phyloP scores from a whole-genome alignment of 2,329 filamentous ascomycete genomes.

The Diaporthe helianthi region DNA sequence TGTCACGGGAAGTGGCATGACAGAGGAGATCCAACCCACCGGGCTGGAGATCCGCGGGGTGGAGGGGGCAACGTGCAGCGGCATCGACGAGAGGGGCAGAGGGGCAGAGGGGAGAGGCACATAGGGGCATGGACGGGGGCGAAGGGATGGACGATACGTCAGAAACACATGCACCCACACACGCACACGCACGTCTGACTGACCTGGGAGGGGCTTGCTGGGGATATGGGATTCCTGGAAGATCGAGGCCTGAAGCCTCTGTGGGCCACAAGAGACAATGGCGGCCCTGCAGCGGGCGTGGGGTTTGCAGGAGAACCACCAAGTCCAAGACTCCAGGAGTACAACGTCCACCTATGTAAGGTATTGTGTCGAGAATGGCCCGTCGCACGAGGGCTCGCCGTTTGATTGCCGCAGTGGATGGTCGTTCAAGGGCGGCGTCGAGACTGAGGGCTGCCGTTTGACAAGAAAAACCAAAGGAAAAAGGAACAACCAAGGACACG shows the following conservation, averaged over 20 bases:
- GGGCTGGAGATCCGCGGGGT: constrained; percentile 26
- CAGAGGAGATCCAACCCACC: constrained; percentile 22
- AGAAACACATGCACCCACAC: background rate
- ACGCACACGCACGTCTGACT: constrained; percentile 11
- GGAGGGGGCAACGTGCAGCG: constrained; percentile 7
- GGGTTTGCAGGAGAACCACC: constrained; percentile 20
- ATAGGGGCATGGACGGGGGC: constrained; percentile 1
- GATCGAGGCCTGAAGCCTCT: background rate
- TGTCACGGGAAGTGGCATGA: constrained; percentile 30
- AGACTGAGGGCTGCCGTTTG: constrained; percentile 19
- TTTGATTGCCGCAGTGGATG: constrained; percentile 23
- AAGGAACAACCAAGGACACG: background rate
- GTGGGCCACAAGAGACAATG: constrained; percentile 27
- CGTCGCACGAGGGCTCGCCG: constrained; percentile 25
- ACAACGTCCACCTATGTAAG: constrained; percentile 1
- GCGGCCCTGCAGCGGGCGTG: constrained; percentile 26
- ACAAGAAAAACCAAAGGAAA: constrained; percentile 18
- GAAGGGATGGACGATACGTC: background rate
- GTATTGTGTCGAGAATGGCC: constrained; percentile 5
- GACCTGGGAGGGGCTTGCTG: constrained; percentile 28
- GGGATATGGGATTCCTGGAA: constrained; percentile 26
- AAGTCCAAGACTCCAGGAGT: constrained; percentile 18
- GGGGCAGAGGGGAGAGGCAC: background rate
- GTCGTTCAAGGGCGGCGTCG: constrained; percentile 12
- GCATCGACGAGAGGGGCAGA: constrained; percentile 1